Base-by-base conservation (phyloP, 2,329 filamentous ascomycete genomes). In the Phialocephala subalpina region DNA sequence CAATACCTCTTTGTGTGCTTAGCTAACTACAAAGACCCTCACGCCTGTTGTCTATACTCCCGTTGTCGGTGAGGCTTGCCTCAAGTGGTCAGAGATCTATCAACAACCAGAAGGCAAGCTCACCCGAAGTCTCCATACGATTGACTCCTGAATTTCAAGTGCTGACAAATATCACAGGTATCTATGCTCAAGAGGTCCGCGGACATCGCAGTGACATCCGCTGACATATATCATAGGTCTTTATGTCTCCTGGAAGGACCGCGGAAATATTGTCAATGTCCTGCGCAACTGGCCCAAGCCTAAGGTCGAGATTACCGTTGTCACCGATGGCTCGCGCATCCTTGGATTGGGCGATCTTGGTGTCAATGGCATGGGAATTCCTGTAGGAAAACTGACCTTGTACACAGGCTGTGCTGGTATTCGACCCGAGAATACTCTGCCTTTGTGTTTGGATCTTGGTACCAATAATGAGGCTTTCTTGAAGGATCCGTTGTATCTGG, bases 391-490 rank as follows among this genome's bases (percentile, higher is more conserved):
- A 76, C 82, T 97, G 35, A 89, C 90, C 12, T 83, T 97, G 45
- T 93, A 92, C 42, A 96, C 93, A 0, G 81, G 95, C 0, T 97
- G 93, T 77, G 93, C 91, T n/a, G 94, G 93, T 18, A 87, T 97
- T 12, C 91, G 95, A 75, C 93, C 92, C 0, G 88, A 90, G 42
- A 83, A 91, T n/a, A 92, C 91, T 9, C 81, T 97, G 0, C 92
- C 92, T 0, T 91, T 97, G 0, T 90, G 94, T 0, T 80, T 97
- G 1, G 93, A 97, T 77, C 93, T 92, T 66, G 94, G 94, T 1
- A 97, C 93, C 1, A 86, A 97, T 78, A 97, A 97, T 69, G 81
- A 93, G 66, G 80, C 86, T 0, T 83, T 96, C 0, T 84, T 95
- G 0, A 82, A 90, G 0, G 92, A 97, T 69, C 86, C 92, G 0